Conservation (phyloP, 2,329 filamentous ascomycete genomes). For the Aspergillus udagawae region DNA sequence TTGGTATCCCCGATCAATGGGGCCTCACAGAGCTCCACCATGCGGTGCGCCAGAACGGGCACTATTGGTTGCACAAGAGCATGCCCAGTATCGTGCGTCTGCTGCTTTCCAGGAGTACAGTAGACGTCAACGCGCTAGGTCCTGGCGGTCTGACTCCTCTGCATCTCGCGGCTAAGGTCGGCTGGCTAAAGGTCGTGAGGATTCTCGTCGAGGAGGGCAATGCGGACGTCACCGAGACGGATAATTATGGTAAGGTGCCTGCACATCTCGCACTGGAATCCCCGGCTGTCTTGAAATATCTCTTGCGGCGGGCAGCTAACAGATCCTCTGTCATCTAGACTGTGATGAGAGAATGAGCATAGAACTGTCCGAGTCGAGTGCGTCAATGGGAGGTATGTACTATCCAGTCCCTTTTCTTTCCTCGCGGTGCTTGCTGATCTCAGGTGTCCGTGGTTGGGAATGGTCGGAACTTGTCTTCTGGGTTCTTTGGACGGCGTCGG, state of each 20-base stretch:
- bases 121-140: not conserved
- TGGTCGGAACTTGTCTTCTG: not conserved
- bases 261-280: not conserved
- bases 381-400: not conserved
- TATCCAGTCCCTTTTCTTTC: not conserved
- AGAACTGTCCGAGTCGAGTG: not conserved
- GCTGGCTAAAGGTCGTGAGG: not conserved
- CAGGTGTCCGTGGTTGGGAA: not conserved
- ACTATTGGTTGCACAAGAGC: no score
- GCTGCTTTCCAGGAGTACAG: not conserved
- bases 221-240: not conserved
- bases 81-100: not conserved
- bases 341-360: not conserved
- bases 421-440: not conserved
- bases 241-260: not conserved
- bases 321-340: not conserved
- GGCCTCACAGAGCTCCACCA: not conserved
- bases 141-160: slow-evolving; percentile 2
- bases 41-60: not conserved
- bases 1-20: not conserved
- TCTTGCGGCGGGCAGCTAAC: not conserved
- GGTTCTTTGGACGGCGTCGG: not conserved
- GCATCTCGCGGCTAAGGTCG: slow-evolving; percentile 1
- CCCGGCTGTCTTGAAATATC: not conserved
- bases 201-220: not conserved